phyloP scores from a whole-genome alignment of 805 yeast species.

The Maudiozyma serrabonitensis region DNA sequence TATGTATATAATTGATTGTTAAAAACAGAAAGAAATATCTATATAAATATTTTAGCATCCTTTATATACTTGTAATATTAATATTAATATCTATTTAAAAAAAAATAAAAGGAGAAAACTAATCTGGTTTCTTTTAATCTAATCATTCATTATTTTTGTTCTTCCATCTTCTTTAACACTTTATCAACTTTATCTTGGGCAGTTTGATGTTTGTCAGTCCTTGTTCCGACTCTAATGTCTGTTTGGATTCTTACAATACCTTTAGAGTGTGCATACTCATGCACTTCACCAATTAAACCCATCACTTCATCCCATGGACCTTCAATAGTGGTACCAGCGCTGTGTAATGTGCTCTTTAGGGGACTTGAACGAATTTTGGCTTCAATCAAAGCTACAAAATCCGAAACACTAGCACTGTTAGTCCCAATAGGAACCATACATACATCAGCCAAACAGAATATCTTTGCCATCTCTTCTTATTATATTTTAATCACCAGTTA shows the following conservation, averaged over 20 bases:
- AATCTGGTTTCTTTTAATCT: not conserved
- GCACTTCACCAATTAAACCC: constrained; percentile 68
- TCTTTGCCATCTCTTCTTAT: constrained; percentile 6
- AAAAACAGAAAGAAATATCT: not conserved
- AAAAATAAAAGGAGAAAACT: not conserved
- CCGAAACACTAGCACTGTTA: constrained; percentile 65
- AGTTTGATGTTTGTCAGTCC: constrained; percentile 63
- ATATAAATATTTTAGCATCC: not conserved
- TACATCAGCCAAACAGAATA: constrained; percentile 75
- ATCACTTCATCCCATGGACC: constrained; percentile 92
- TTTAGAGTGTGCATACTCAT: constrained; percentile 56
- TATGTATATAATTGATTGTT: too few species aligned
- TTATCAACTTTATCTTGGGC: constrained; percentile 64
- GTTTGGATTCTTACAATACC: constrained; percentile 77
- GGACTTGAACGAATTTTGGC: constrained; percentile 50
- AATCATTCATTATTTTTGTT: not conserved
- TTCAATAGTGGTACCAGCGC: constrained; percentile 86
- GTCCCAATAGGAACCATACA: constrained; percentile 88
- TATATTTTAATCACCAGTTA: not conserved
- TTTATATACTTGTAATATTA: not conserved
- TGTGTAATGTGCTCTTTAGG: constrained; percentile 62
- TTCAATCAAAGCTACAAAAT: constrained; percentile 67
- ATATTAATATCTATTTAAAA: not conserved
- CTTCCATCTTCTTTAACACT: constrained; percentile 40
- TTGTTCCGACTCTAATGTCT: constrained; percentile 80